Conservation (phyloP, 345 rosid species). For the Acer campestre region DNA sequence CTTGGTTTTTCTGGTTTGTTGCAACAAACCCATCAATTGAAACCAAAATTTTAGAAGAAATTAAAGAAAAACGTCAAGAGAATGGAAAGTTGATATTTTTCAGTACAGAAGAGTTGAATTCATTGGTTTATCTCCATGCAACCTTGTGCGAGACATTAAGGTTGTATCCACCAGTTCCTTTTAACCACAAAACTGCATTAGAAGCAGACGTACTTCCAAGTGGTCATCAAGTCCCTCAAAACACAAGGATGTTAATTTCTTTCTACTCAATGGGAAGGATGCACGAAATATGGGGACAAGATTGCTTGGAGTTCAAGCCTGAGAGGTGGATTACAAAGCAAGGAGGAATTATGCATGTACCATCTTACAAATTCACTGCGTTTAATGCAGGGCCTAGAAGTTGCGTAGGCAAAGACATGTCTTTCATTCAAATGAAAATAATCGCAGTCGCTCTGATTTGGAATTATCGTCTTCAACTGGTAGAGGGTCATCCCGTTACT, state of each 20-base stretch:
- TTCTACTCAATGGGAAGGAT: too few relatives aligned
- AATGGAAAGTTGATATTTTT: too few relatives aligned
- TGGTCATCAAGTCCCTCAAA: constrained; percentile 27
- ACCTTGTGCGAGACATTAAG: constrained; percentile 29
- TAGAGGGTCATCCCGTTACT: constrained; percentile 9
- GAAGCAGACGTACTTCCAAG: constrained; percentile 31
- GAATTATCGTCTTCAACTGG: constrained; percentile 22
- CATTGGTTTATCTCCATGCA: constrained; percentile 30
- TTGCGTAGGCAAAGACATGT: constrained; percentile 27
- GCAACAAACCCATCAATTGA: too few relatives aligned
- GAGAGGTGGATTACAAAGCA: constrained; percentile 11
- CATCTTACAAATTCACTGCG: constrained; percentile 26
- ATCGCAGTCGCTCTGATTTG: constrained; percentile 3
- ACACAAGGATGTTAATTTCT: too few relatives aligned
- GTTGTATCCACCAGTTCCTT: constrained; percentile 28
- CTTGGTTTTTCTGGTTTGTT: too few relatives aligned
- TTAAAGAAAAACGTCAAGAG: background rate
- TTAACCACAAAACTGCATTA: constrained; percentile 20
- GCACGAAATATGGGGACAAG: too few relatives aligned
- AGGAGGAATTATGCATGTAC: constrained; percentile 22
- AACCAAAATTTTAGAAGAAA: constrained; percentile 9
- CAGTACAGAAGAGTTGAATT: constrained; percentile 5
- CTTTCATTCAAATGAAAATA: constrained; percentile 25
- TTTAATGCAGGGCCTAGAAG: constrained; percentile 32
- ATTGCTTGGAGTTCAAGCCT: too few relatives aligned